Base-by-base conservation (phyloP, 306 rosid species). In the Abrus pulchellus region DNA sequence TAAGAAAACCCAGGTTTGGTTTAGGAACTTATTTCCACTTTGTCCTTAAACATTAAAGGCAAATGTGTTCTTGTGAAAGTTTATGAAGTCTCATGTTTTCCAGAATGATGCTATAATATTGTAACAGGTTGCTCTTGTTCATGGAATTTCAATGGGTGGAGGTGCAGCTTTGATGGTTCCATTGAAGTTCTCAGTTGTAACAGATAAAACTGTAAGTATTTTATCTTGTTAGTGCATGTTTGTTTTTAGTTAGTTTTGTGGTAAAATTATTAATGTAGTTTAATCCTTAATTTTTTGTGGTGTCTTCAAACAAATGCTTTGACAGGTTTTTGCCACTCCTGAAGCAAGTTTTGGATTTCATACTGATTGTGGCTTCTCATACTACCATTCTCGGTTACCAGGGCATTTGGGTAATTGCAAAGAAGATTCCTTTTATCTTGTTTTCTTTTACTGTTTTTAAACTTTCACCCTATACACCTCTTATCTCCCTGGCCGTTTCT, bases 81-180 rank as follows among this genome's bases (percentile, higher is more conserved):
- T 60, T 12, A 52, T 48, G 47, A 66, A 68, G 34, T 65, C 40
- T 67, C 34, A 54, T 67, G 33, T 53, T 59, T 68, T 79, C 61
- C 4, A 77, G 3, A 76, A 81, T 76, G 40, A 14, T 69, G 43
- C 47, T 62, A 48, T 75, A 75, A 14, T 68, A 62, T 59, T 82
- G 77, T 66, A 44, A 79, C 79, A 95, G 98, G 99, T 95, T 85
- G 89, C 95, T 49, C 93, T 93, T 74, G 98, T 88, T 54, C 74
- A 93, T 74, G 99, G 99, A 85, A 90, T 95, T 84, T 88, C 98
- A 80, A 91, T 95, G 97, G 99, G 99, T 36, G 99, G 98, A 84
- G 99, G 99, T 20, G 93, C 97, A 79, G 87, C 99, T 56, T 84
- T 95, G 54, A 91, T 95, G 98, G 94, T 82, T 57, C 98, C 97